Evolutionary conservation across 495 filamentous ascomycete genomes (phyloP).

Genomic region (Penicillium paradoxum): DNA sequence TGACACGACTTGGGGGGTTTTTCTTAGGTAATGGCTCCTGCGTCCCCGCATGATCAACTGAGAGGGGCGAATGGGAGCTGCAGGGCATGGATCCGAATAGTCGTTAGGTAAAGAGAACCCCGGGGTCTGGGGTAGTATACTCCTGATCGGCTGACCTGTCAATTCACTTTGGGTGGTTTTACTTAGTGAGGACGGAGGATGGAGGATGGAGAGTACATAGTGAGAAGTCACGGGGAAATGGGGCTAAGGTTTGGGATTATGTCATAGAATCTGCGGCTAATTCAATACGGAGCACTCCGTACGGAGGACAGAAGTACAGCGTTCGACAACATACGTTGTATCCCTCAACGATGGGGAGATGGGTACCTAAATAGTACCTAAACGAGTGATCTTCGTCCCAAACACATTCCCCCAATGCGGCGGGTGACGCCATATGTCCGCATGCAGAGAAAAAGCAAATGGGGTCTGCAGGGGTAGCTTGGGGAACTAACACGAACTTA

Average conservation of each 20-base stretch:
- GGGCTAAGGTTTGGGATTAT: conserved; percentile 12
- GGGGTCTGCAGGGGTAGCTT: conserved; percentile 28
- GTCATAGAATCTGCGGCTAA: conserved; percentile 9
- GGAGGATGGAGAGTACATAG: too few species aligned
- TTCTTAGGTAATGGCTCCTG: conserved; percentile 22
- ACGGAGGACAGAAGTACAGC: too few species aligned
- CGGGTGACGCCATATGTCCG: conserved; percentile 19
- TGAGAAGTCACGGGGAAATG: too few species aligned
- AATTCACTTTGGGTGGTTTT: conserved; percentile 14
- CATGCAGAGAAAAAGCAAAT: conserved; percentile 20
- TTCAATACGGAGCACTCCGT: not conserved
- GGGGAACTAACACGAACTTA: conserved; percentile 10
- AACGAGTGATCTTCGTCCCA: not conserved
- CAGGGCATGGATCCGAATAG: not conserved
- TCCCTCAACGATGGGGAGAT: too few species aligned
- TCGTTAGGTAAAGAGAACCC: conserved; percentile 26
- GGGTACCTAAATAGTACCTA: too few species aligned
- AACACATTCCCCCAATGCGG: not conserved
- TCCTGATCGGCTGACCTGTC: conserved; percentile 14
- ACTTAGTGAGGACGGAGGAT: too few species aligned
- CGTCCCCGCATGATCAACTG: conserved; percentile 24
- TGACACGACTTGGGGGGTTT: conserved; percentile 13
- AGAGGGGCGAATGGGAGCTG: conserved; percentile 5
- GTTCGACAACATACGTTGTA: too few species aligned
- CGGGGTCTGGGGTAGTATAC: conserved; percentile 5